Base-by-base conservation (phyloP, 768 basidiomycete species). In the Suillus subaureus region DNA sequence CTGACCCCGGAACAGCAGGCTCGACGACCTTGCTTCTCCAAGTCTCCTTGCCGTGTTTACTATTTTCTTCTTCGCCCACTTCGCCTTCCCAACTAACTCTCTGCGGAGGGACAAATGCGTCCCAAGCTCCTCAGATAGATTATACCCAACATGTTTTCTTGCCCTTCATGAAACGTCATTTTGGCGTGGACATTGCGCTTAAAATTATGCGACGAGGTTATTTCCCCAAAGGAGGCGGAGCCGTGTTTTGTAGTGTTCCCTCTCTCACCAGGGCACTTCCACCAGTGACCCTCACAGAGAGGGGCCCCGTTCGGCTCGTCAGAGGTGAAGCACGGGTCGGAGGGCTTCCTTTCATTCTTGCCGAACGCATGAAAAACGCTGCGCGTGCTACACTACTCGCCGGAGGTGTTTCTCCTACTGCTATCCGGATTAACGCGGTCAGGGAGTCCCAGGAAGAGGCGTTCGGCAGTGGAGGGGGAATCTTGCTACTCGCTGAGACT, bases 401-500 rank as follows among this genome's bases (percentile, higher is more conserved):
- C 33, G 75, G 76, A 5, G 85, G 84, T 13, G 75, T 82, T 28
- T 31, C 52, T 21, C 31, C 45, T 13, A 64, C 66, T 9, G 49
- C 68, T 3, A 70, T 81, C 13, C 67, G 74, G 21, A 77, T 90
- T 6, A 70, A 81, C 8, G 83, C 88, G 16, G 67, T 74, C 54
- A 73, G 84, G 54, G 87, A 89, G 66, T 78, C 73, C 40, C 79
- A 81, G 40, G 74, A 77, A 16, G 74, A 82, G 54, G 79, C 81
- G 2, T 78, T 79, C n/a, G 91, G 90, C 0, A 83, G 82, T 4
- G 91, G 92, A 2, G 89, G 88, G 43, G 91, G 92, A 0, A 86
- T 93, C 63, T 80, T 91, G 2, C 74, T 93, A 16, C 91, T 90
- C 89, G 92, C 91, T 0, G 88, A 91, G 75, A 84, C 91, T 28